phyloP scores from a whole-genome alignment of 805 yeast genomes.

The Wickerhamiella domercqiae region DNA sequence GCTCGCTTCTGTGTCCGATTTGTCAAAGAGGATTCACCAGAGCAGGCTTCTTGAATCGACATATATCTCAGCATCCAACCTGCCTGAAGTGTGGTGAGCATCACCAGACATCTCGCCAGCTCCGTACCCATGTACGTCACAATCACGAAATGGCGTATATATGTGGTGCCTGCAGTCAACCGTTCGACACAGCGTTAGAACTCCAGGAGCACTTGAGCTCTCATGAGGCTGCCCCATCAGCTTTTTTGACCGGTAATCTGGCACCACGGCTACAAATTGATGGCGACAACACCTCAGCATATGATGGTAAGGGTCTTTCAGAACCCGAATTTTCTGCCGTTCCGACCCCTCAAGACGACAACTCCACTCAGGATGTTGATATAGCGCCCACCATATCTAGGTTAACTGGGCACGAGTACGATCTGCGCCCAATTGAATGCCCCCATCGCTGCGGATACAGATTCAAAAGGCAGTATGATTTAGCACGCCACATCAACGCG shows the following conservation, averaged over 20 bases:
- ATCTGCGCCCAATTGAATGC: conserved; percentile 22
- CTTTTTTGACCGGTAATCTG: too few relatives aligned
- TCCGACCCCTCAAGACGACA: background rate
- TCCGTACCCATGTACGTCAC: conserved; percentile 50
- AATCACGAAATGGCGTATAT: conserved; percentile 35
- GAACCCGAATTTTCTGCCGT: background rate
- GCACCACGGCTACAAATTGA: background rate
- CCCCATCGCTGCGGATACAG: conserved; percentile 22
- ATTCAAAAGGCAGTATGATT: conserved; percentile 26
- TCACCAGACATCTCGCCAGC: conserved; percentile 48
- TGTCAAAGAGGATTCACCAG: conserved; percentile 59
- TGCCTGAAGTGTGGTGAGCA: conserved; percentile 39
- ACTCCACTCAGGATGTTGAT: conserved; percentile 5
- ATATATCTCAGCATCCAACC: conserved; percentile 32
- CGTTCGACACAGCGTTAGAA: conserved; percentile 7
- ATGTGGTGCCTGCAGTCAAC: conserved; percentile 19
- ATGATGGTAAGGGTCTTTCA: background rate
- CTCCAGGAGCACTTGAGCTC: background rate
- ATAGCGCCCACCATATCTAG: conserved; percentile 19
- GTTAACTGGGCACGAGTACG: conserved; percentile 26
- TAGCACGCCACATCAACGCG: conserved; percentile 23
- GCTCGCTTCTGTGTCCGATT: conserved; percentile 40
- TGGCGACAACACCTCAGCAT: background rate
- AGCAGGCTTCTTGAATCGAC: conserved; percentile 62
- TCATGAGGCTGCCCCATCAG: background rate